A percentile compares a stretch with the other conserved stretches of the same genome.
These are phyloP conservation scores for Apiotrichum sp. DNA, from an alignment of 1,284 basidiomycete species.

Conservation along the genomic window DNA sequence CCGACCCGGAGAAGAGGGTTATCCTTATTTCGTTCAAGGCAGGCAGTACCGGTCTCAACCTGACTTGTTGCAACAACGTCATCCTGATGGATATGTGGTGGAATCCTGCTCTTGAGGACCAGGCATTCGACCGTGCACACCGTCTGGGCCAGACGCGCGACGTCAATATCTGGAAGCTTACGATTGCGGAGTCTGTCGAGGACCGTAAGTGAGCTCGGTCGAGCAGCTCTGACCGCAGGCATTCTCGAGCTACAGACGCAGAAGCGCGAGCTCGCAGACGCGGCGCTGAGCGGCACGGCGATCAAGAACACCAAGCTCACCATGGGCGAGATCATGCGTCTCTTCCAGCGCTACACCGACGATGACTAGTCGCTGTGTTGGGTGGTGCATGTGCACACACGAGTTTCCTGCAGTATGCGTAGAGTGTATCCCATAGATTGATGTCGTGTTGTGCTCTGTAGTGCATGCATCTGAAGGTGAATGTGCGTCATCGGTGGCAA, in stretches of 20 bases:
- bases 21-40: constrained; percentile 97
- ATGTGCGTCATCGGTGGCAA: too few relatives aligned
- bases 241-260: constrained; percentile 61
- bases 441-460: too few relatives aligned
- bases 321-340: constrained; percentile 69
- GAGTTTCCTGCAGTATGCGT: too few relatives aligned
- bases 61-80: constrained; percentile 91
- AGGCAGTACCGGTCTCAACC: constrained; percentile 75
- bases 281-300: constrained; percentile 82
- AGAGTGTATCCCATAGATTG: too few relatives aligned
- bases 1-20: constrained; percentile 55
- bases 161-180: constrained; percentile 90
- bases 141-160: constrained; percentile 74
- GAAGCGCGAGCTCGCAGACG: constrained; percentile 76
- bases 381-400: too few relatives aligned
- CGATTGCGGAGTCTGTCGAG: constrained; percentile 81
- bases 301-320: constrained; percentile 78
- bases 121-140: constrained; percentile 91
- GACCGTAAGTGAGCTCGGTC: constrained; percentile 52
- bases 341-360: too few relatives aligned
- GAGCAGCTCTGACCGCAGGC: background rate
- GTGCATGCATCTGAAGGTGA: too few relatives aligned
- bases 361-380: too few relatives aligned
- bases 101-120: constrained; percentile 77
- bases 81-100: constrained; percentile 93